Conservation (phyloP, 768 basidiomycete species). For the Coprinopsis strossmayeri region DNA sequence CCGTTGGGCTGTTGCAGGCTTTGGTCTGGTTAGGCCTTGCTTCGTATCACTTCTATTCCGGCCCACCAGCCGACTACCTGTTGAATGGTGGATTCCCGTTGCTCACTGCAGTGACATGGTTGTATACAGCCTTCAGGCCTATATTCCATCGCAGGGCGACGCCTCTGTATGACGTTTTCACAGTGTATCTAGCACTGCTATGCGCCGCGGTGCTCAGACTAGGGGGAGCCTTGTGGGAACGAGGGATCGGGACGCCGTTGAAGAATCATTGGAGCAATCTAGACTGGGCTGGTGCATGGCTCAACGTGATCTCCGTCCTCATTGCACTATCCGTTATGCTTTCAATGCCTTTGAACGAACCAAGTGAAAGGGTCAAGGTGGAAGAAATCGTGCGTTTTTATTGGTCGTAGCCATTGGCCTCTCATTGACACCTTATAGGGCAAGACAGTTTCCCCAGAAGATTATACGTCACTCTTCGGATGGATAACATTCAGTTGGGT, state of each 20-base stretch:
- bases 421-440: slow-evolving; percentile 30
- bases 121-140: slow-evolving; percentile 57
- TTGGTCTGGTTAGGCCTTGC: slow-evolving; percentile 55
- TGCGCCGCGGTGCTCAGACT: slow-evolving; percentile 39
- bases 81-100: slow-evolving; percentile 30
- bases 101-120: slow-evolving; percentile 52
- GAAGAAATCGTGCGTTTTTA: slow-evolving; percentile 53
- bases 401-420: neutral
- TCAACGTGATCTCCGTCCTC: slow-evolving; percentile 39
- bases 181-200: slow-evolving; percentile 47
- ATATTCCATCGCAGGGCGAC: slow-evolving; percentile 48
- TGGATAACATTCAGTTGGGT: slow-evolving; percentile 76
- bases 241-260: slow-evolving; percentile 11
- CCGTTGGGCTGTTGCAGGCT: slow-evolving; percentile 48
- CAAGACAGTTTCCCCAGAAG: slow-evolving; percentile 57
- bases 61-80: slow-evolving; percentile 23
- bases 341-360: slow-evolving; percentile 61
- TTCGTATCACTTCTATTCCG: slow-evolving; percentile 44
- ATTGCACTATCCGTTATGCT: slow-evolving; percentile 41
- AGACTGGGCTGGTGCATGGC: slow-evolving; percentile 19
- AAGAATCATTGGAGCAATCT: slow-evolving; percentile 1
- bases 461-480: slow-evolving; percentile 64
- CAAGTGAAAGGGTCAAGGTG: slow-evolving; percentile 42
- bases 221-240: slow-evolving; percentile 42
- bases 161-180: slow-evolving; percentile 57